A percentile compares a stretch with the other conserved stretches of the same genome.
Conservation (phyloP, 164 flowering plant genomes). For the Hamamelis virginiana region DNA sequence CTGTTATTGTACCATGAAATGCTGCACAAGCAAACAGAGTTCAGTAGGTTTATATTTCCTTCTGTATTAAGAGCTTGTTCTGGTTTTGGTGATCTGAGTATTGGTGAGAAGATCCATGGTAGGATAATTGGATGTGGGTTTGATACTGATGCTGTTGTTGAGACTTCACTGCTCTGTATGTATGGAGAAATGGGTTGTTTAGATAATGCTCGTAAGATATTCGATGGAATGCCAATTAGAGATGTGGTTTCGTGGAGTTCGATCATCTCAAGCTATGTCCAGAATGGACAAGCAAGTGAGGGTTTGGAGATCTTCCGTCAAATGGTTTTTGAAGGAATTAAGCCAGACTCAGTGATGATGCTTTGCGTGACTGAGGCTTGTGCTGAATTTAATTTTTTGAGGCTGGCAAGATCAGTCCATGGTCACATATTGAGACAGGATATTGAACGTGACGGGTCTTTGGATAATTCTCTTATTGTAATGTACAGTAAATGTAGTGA, state of each 20-base stretch:
- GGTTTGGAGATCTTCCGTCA: slow-evolving; percentile 47
- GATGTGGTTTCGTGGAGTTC: slow-evolving; percentile 84
- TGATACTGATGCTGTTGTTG: slow-evolving; percentile 51
- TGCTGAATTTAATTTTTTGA: slow-evolving; percentile 43
- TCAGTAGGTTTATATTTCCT: slow-evolving; percentile 51
- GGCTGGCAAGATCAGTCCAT: slow-evolving; percentile 57
- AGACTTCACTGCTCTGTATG: slow-evolving; percentile 61
- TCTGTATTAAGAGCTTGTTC: slow-evolving; percentile 69
- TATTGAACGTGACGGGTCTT: slow-evolving; percentile 30
- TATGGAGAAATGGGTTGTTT: slow-evolving; percentile 60
- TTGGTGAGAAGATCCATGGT: slow-evolving; percentile 62
- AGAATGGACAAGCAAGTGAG: slow-evolving; percentile 36
- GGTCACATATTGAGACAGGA: slow-evolving; percentile 45
- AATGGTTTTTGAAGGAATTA: slow-evolving; percentile 49
- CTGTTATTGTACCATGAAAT: slow-evolving; percentile 47
- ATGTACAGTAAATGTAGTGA: slow-evolving; percentile 69
- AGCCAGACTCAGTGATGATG: slow-evolving; percentile 60
- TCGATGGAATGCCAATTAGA: slow-evolving; percentile 55
- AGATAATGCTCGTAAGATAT: slow-evolving; percentile 46
- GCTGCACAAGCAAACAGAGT: slow-evolving; percentile 23
- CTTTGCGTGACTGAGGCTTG: slow-evolving; percentile 63
- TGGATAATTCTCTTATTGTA: slow-evolving; percentile 52
- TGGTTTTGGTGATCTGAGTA: slow-evolving; percentile 39
- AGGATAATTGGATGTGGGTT: slow-evolving; percentile 60
- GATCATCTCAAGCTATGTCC: slow-evolving; percentile 45